These are phyloP conservation scores for Pseudopithomyces maydicus DNA, from an alignment of 2,329 filamentous ascomycete genomes.

Conservation along the genomic window DNA sequence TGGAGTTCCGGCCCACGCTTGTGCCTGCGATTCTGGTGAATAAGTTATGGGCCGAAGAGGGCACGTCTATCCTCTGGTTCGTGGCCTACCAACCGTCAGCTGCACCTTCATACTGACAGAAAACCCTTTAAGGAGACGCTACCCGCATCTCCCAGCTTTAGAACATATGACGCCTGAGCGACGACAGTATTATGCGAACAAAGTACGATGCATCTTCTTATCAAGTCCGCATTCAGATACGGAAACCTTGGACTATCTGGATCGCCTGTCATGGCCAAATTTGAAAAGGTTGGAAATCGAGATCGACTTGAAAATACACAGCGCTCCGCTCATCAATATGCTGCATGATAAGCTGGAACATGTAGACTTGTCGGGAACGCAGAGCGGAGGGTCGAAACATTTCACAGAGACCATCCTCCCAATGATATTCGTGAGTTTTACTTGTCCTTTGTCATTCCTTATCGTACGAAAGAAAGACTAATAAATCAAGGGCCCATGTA, in stretches of 20 bases:
- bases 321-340: slow-evolving; percentile 24
- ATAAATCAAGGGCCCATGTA: slow-evolving; percentile 18
- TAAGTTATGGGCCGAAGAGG: slow-evolving; percentile 39
- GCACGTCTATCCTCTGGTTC: slow-evolving; percentile 36
- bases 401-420: slow-evolving; percentile 29
- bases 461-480: neutral
- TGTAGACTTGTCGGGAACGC: slow-evolving; percentile 31
- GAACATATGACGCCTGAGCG: slow-evolving; percentile 24
- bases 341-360: slow-evolving; percentile 30
- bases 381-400: slow-evolving; percentile 26
- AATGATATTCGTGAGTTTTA: slow-evolving; percentile 22
- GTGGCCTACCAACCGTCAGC: neutral
- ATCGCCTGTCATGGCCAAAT: slow-evolving; percentile 32
- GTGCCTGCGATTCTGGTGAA: slow-evolving; percentile 39
- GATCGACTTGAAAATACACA: slow-evolving; percentile 30
- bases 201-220: slow-evolving; percentile 32
- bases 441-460: too few relatives aligned
- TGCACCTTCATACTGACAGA: neutral
- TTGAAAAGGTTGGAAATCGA: slow-evolving; percentile 37
- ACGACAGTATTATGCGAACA: slow-evolving; percentile 39
- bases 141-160: slow-evolving; percentile 35
- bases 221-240: slow-evolving; percentile 21
- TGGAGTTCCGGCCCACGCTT: slow-evolving; percentile 41
- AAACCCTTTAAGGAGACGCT: slow-evolving; percentile 16
- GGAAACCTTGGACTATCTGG: slow-evolving; percentile 28